Evolutionary conservation across 352 stramenopile genomes (phyloP).

Genomic region (Elongisporangium senticosum): DNA sequence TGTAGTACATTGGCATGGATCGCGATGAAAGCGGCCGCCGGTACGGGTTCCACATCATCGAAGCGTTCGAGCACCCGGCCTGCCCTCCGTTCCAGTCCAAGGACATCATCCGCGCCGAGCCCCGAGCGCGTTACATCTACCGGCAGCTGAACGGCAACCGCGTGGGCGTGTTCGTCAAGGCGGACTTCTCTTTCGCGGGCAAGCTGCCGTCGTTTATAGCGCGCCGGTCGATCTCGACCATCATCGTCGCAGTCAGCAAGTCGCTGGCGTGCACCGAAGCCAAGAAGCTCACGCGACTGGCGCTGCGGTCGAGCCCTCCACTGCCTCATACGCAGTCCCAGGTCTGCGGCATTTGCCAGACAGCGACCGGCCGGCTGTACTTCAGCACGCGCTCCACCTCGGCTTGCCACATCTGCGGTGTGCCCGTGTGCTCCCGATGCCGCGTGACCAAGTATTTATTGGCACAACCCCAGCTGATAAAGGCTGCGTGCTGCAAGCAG

Average conservation of each 20-base stretch:
- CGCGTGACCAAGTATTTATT: conserved; percentile 14
- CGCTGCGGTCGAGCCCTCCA: conserved; percentile 6
- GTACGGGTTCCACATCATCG: conserved; percentile 40
- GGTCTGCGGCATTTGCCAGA: conserved; percentile 16
- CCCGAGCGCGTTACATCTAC: conserved; percentile 45
- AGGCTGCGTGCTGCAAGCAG: background rate
- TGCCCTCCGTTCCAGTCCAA: conserved; percentile 36
- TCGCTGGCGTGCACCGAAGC: conserved; percentile 15
- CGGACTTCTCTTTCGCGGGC: conserved; percentile 12
- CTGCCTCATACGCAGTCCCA: conserved; percentile 1
- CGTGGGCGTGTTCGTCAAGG: conserved; percentile 39
- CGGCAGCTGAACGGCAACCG: conserved; percentile 39
- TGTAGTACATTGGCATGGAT: conserved; percentile 39
- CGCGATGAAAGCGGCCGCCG: conserved; percentile 19
- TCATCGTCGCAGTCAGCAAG: conserved; percentile 17
- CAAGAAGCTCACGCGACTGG: conserved; percentile 8
- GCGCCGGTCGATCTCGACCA: conserved; percentile 11
- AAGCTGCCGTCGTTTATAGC: background rate
- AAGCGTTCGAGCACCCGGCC: conserved; percentile 26
- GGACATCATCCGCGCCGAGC: conserved; percentile 35
- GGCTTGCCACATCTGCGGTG: conserved; percentile 19
- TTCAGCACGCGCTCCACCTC: background rate
- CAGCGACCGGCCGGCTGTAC: background rate
- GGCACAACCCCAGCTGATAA: background rate
- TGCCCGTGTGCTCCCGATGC: conserved; percentile 24